phyloP scores from a whole-genome alignment of 2,329 filamentous ascomycete species.

The Metarhizium album region DNA sequence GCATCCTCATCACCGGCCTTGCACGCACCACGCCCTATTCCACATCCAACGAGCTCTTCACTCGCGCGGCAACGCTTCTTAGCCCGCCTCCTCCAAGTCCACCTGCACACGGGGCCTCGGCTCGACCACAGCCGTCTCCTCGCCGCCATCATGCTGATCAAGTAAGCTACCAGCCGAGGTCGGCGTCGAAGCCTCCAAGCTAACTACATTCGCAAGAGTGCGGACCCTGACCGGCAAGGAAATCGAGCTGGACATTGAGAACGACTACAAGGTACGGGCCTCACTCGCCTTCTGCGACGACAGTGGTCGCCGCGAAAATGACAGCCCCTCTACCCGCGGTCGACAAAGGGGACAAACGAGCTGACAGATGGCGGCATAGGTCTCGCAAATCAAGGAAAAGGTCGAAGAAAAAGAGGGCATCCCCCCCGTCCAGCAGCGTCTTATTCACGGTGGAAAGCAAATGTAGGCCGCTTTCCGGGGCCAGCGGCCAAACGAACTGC shows the following conservation, averaged over 20 bases:
- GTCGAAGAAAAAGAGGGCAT: constrained; percentile 99
- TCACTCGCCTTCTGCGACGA: neutral
- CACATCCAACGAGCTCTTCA: neutral
- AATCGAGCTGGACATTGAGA: constrained; percentile 96
- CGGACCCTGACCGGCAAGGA: constrained; percentile 97
- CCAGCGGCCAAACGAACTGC: neutral
- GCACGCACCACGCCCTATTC: neutral
- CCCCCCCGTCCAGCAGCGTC: constrained; percentile 86
- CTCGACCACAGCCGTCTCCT: neutral
- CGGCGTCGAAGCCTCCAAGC: neutral
- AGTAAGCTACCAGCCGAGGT: constrained; percentile 25
- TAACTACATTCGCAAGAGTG: constrained; percentile 53
- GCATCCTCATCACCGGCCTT: constrained; percentile 6
- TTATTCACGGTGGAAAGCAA: constrained; percentile 96
- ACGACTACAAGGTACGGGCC: constrained; percentile 71
- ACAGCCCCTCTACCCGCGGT: neutral
- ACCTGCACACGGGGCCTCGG: neutral
- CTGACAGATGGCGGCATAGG: constrained; percentile 35
- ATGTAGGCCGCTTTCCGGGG: constrained; percentile 54
- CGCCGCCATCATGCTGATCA: constrained; percentile 35
- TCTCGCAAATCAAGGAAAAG: constrained; percentile 94
- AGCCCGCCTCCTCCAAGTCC: neutral
- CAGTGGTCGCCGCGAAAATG: too few relatives aligned
- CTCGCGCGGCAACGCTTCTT: neutral
- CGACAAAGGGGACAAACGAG: neutral